Base-by-base conservation (phyloP, 2,329 filamentous ascomycete species). In the Fusarium marasasianum region DNA sequence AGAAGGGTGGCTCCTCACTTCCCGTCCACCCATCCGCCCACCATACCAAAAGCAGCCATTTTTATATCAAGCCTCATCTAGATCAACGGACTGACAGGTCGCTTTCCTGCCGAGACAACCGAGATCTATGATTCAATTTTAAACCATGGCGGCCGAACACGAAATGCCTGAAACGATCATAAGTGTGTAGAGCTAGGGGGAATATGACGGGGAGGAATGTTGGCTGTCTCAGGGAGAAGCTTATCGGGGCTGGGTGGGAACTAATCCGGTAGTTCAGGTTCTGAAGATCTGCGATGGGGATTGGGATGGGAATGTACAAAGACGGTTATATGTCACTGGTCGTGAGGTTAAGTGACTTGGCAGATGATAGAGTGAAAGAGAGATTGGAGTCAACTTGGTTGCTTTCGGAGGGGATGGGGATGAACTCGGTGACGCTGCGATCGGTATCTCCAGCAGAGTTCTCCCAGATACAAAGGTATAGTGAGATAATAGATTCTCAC, bases 141-240 rank as follows among this genome's bases (percentile, higher is more conserved):
- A 12, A n/a, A 31, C 24, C 4, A 43, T 35, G 2, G 24, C 22
- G 18, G 48, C 33, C 18, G 26, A 35, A 31, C 9, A 5, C 20
- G 3, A 7, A 38, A 29, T 48, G 22, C 15, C 43, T 29, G 48
- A 62, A 48, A 56, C 55, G 37, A 20, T 10, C 15, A 29, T 31
- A 31, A 24, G 40, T 41, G 24, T 6, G 24, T 6, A 10, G n/a
- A 33, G 20, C 22, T n/a, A 26, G 13, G 17, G 24, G 31, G 13
- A 24, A 51, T n/a, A 50, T n/a, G 29, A 51, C 22, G 43, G n/a
- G 5, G 10, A 65, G 69, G 69, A 71, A 71, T 71, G 67, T 8
- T 24, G 51, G 47, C 62, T 63, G 63, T 41, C 38, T 51, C 20
- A 47, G 40, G 41, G 47, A 40, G 43, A 56, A 41, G 44, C 29